A percentile compares a stretch with the other conserved stretches of the same genome.
Conservation (phyloP, 2,329 filamentous ascomycete species). For the Trichoderma sp. region DNA sequence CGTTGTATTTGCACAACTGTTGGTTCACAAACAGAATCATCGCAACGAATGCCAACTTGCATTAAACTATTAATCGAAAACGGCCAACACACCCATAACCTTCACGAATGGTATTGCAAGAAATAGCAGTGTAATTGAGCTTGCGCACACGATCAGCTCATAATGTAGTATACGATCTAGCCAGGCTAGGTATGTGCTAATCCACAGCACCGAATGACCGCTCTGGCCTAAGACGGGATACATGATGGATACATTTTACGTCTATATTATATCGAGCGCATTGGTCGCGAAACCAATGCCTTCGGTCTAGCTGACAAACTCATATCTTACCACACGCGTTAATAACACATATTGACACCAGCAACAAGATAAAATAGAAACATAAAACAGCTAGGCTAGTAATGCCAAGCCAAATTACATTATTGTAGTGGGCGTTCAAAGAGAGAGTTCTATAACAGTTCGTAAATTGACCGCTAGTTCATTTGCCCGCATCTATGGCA, state of each 20-base stretch:
- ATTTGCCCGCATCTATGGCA: not conserved
- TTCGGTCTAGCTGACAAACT: too few species aligned
- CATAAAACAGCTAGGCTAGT: too few species aligned
- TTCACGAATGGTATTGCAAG: not conserved
- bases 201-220: not conserved
- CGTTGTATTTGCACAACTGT: not conserved
- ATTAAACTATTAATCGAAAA: not conserved
- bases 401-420: too few species aligned
- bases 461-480: too few species aligned
- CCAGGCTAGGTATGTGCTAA: not conserved
- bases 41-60: not conserved
- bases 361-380: too few species aligned
- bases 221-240: not conserved
- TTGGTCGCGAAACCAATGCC: not conserved
- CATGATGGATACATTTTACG: not conserved
- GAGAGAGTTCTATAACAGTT: not conserved
- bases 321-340: too few species aligned
- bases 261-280: not conserved
- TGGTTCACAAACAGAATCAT: not conserved
- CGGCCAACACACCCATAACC: not conserved
- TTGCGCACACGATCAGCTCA: not conserved
- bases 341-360: too few species aligned
- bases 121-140: not conserved
- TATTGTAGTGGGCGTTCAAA: not conserved
- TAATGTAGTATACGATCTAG: not conserved